Base-by-base conservation (phyloP, 1,139 yeast species). In the Blastobotrys arbuscula region DNA sequence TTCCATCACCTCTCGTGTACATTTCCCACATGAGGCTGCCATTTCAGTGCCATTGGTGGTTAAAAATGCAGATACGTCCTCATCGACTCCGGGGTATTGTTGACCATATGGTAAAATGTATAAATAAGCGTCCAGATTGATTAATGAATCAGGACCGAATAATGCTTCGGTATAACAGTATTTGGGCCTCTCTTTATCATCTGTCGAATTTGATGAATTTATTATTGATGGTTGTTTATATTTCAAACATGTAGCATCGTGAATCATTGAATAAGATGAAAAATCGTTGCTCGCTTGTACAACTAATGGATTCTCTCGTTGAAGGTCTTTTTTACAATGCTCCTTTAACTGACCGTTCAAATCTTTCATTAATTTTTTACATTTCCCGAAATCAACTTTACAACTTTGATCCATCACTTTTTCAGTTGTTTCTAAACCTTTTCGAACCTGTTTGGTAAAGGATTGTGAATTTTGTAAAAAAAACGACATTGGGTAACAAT, bases 401-500 rank as follows among this genome's bases (percentile, higher is more conserved):
- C 69, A 65, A 9, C 65, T 50, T n/a, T 48, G 44, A 49, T 59
- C 58, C 41, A 65, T 56, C 1, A 66, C 51, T 13, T 38, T 44
- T 31, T 64, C 64, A 8, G 63, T 58, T 12, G 54, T 50, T 28
- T 45, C 48, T 15, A 54, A 51, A 16, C 68, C 68, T 16, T 53
- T 45, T 9, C 63, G 57, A 19, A 59, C 62, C 9, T 56, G 53
- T 3, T 49, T 45, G 34, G 61, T 59, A 43, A 62, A 65, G 6
- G 68, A 62, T 40, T 59, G 55, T 3, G 68, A 65, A 50, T 55
- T 62, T 43, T 58, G 54, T 10, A 65, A 54, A 47, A 52, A 62
- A 47, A 65, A 64, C 10, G 67, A 63, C 54, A 65, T 53, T 16
- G 69, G 69, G 38, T 55, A 57, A 51, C 69, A 65, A 28, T 57